Evolutionary conservation across 208 protist species (phyloP).

Genomic region (Acanthamoeba lenticulata): DNA sequence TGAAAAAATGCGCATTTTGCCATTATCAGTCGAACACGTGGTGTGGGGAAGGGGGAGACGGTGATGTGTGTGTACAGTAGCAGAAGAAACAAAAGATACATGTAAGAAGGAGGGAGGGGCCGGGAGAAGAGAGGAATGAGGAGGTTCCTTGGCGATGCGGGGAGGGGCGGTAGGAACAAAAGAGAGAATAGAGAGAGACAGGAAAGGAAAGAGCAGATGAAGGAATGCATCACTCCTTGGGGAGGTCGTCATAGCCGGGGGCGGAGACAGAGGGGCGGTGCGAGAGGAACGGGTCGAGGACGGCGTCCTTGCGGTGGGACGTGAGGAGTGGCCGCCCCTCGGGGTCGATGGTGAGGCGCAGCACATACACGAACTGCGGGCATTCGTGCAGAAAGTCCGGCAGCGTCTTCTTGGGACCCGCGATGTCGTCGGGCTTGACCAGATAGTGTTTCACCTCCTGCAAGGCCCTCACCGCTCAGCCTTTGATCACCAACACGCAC

Average conservation of each 20-base stretch:
- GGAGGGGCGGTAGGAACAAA: too few species aligned
- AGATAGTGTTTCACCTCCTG: constrained; percentile 37
- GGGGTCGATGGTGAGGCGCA: background rate
- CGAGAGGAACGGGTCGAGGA: background rate
- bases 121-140: too few species aligned
- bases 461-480: too few species aligned
- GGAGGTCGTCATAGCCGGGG: constrained; percentile 1
- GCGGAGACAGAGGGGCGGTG: background rate
- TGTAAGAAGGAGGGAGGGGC: too few species aligned
- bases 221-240: background rate
- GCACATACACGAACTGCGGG: background rate
- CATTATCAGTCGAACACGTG: too few species aligned
- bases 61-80: too few species aligned
- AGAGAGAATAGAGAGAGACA: too few species aligned
- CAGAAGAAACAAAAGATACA: too few species aligned
- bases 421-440: constrained; percentile 23
- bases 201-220: background rate
- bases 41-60: too few species aligned
- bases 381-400: constrained; percentile 43
- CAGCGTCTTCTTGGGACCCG: background rate
- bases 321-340: background rate
- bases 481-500: background rate
- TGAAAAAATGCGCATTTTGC: too few species aligned
- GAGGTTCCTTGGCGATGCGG: too few species aligned
- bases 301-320: constrained; percentile 10